Percentiles rank a stretch among this genome's conserved stretches.
Conservation (phyloP, 176 grass and related monocot species). For the Secale cereale region DNA sequence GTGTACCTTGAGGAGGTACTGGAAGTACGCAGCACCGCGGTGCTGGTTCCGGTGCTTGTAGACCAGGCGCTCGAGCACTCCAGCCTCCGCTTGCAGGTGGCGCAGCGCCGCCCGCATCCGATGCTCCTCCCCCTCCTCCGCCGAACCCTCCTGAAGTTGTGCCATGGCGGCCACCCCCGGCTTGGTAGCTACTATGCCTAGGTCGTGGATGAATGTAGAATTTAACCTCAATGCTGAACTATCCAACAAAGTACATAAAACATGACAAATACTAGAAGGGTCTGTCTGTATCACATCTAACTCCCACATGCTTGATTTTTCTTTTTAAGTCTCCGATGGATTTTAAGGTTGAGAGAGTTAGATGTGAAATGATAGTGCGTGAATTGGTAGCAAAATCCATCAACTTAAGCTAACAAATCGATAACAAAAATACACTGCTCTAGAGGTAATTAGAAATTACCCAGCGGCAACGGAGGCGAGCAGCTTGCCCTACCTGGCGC, state of each 20-base stretch:
- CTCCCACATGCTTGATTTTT: no score
- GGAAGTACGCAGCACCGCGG: slow-evolving; percentile 52
- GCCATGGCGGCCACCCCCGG: not conserved
- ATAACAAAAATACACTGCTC: no score
- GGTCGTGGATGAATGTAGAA: not conserved
- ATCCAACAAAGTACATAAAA: not conserved
- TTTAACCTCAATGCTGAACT: not conserved
- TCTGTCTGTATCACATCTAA: no score
- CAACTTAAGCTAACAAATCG: no score
- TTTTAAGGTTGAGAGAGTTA: no score
- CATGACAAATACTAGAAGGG: not conserved
- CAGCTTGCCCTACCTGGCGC: no score
- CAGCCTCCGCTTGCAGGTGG: slow-evolving; percentile 42
- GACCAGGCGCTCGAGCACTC: slow-evolving; percentile 60
- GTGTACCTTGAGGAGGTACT: slow-evolving; percentile 59
- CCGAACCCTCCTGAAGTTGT: not conserved
- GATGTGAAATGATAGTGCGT: no score
- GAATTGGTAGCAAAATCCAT: no score
- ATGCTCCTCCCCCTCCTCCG: slow-evolving; percentile 6
- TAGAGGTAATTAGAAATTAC: no score
- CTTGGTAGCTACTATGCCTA: not conserved
- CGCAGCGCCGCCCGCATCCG: slow-evolving; percentile 30
- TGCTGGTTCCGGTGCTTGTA: slow-evolving; percentile 69
- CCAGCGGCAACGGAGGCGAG: no score
- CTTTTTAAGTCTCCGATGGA: no score